Evolutionary conservation across 1,284 basidiomycete genomes (phyloP), one percentile per base, ranked within the genome.

Genomic region (Ganoderma lucidum): DNA sequence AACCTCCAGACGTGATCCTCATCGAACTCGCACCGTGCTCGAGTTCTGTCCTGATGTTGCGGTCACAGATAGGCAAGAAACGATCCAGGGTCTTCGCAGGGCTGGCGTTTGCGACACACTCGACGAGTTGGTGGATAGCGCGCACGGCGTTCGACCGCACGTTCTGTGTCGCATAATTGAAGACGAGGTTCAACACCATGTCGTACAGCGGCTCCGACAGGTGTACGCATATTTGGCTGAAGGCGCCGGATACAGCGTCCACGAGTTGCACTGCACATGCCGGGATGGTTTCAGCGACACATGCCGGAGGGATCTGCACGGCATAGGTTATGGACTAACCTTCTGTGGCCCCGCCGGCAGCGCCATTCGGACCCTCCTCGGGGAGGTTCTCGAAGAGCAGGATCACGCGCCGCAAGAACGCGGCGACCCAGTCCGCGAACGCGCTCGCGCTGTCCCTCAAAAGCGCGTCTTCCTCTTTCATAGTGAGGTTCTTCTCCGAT

Each of bases 371-470:
- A 0, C 90, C 89, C 80, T 95, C 95, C 71, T 97, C 95, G 0
- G 96, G 96, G 39, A 98, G 84, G 76, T 96, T 94, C 79, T 96
- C 93, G 72, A 96, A 90, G 3, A 98, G 82, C 45, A 93, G 86
- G 60, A 98, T 90, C 8, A 97, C 92, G 51, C 93, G 85, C 2
- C 90, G 89, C 69, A 98, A 87, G 80, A 96, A 96, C 72, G 87
- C 92, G 1, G 93, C 86, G 2, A 96, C 86, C 96, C 96, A 98
- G 71, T 94, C 89, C 1, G 90, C 87, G 72, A 92, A 90, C 60
- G 83, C 84, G 5, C 85, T 84, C 6, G 90, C 90, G n/a, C 87
- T 86, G 66, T 90, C 87, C 82, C 87, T 85, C 12, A 93, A 77
- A 37, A 90, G 75, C 0, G 82, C 83, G 76, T 93, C 90, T 75